Evolutionary conservation across 495 filamentous ascomycete species (phyloP).

Genomic region (Penicillium steckii): DNA sequence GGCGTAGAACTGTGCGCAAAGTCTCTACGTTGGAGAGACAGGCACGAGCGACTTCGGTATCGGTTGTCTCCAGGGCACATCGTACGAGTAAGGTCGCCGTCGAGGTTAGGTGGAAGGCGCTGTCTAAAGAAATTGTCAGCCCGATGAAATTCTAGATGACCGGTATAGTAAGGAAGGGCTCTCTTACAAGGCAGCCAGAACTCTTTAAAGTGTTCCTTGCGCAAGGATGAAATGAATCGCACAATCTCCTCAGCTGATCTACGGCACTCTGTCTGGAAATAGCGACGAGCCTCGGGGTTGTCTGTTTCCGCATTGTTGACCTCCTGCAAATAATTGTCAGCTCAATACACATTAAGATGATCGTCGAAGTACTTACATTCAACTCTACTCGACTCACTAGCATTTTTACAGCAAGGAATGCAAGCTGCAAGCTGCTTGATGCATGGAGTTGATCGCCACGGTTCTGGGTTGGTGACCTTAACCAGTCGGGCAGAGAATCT

Average conservation of each 20-base stretch:
- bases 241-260: constrained; percentile 52
- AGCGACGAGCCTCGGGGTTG: constrained; percentile 44
- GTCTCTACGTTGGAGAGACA: constrained; percentile 45
- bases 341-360: background rate
- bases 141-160: background rate
- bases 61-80: constrained; percentile 46
- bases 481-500: constrained; percentile 45
- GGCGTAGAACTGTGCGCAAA: constrained; percentile 43
- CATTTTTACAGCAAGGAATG: constrained; percentile 52
- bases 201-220: constrained; percentile 44
- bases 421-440: constrained; percentile 50
- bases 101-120: constrained; percentile 49
- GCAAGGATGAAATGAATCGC: constrained; percentile 47
- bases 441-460: constrained; percentile 37
- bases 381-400: constrained; percentile 51
- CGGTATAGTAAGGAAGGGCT: background rate
- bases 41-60: constrained; percentile 38
- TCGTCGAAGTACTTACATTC: constrained; percentile 32
- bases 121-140: constrained; percentile 35
- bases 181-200: constrained; percentile 47
- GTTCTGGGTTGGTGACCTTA: constrained; percentile 28
- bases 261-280: constrained; percentile 50
- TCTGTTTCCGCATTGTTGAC: constrained; percentile 44
- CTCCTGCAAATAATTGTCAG: constrained; percentile 26
- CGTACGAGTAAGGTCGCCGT: constrained; percentile 49